Evolutionary conservation across 768 basidiomycete genomes (phyloP), one percentile per base, ranked within the genome.

Genomic region (Dacryopinax primogenitus): DNA sequence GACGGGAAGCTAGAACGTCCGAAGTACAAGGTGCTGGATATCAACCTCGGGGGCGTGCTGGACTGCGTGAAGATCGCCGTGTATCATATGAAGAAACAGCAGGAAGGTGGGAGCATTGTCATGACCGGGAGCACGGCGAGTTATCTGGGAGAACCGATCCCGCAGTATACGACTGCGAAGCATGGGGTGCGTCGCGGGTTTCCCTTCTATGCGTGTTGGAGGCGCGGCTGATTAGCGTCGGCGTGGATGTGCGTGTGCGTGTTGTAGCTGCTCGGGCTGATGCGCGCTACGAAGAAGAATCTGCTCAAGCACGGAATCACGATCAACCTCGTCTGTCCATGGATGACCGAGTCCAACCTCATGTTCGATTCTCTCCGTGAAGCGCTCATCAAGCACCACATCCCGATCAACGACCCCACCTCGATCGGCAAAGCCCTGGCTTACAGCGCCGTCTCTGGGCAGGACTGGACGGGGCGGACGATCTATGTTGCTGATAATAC

Each of bases 271-370:
- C 51, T 58, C 7, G 51, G 51, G 4, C 51, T 58, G 26, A 58
- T 58, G 51, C 51, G 51, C 30, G 51, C 51, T 23, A 58, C 26
- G 26, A 58, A 58, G 51, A 58, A 58, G 51, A 30, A 26, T 9
- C 23, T 58, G 51, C 3, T 32, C 51, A 58, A 58, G 51, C 23
- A 58, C 51, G 32, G 32, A 23, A 58, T 58, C 51, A 58, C 51
- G 4, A 9, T 58, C 3, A 58, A 58, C 51, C 51, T 58, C 13
- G 51, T 58, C 4, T 28, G 26, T 13, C 51, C 51, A 3, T 58
- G 51, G 51, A 58, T 58, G 51, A 58, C 51, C 51, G 51, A 58
- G 30, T 58, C 51, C 51, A 58, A 58, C 51, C 51, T 58, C 4
- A 58, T 58, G 51, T 58, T 58, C 26, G 13, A 13, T 30, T 13